Evolutionary conservation across 345 rosid genomes (phyloP), one percentile per base, ranked within the genome.

Genomic region (Euclidium syriacum): DNA sequence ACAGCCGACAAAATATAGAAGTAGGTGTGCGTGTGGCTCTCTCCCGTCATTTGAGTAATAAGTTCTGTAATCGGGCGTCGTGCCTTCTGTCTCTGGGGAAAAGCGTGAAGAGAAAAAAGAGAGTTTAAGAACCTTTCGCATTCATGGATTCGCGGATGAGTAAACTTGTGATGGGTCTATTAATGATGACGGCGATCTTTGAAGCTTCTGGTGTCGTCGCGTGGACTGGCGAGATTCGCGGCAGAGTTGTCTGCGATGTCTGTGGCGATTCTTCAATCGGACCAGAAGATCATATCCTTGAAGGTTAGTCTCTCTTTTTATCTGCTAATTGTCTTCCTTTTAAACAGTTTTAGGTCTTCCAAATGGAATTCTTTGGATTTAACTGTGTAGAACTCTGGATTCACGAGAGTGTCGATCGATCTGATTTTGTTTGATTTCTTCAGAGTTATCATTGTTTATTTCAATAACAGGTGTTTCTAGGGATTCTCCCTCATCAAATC

Each of bases 191-290:
- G 20, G 48, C 59, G 33, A 23, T 75, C 65, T 62, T 70, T 4
- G 32, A 71, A 22, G 62, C 38, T 17, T 62, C 76, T 33, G 58
- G 74, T 30, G 96, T 78, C 33, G 66, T 60, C 58, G 87, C 86
- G 66, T 90, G 99, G 99, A 87, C 95, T 34, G 92, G 97, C 39
- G 96, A 94, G 83, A 83, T 94, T 58, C 95, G 76, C 19, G 96
- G 95, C 38, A 82, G 97, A 67, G 96, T 94, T 59, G 88, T 94
- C 50, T 94, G 96, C 64, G 97, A 94, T 76, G 90, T 85, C 25
- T 94, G 95, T 63, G 89, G 77, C 2, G 95, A 94, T 80, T 87
- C 87, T 56, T 87, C 96, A 17, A 78, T 94, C 52, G 97, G 96
- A 59, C 97, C 95, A 55, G 95, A 94, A 76, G 97, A 90, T 68